These are phyloP conservation scores for Perilla frutescens DNA, from an alignment of 257 asterid genomes.

Conservation along the genomic window DNA sequence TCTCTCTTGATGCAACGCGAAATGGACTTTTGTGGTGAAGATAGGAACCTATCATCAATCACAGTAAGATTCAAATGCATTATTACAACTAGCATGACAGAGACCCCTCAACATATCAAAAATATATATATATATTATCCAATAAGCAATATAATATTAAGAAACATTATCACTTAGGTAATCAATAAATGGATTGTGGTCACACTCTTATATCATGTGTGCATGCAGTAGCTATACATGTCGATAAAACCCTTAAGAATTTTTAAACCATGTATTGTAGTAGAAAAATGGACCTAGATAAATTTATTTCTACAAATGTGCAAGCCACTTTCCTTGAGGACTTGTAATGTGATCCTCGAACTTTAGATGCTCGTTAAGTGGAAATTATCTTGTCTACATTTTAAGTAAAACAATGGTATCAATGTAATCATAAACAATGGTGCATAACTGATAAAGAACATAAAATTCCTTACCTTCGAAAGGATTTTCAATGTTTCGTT, in stretches of 20 bases:
- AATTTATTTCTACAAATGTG: too few relatives aligned
- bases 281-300: not conserved
- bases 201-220: not conserved
- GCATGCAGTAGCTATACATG: slow-evolving; percentile 15
- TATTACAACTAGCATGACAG: slow-evolving; percentile 43
- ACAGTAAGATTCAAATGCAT: slow-evolving; percentile 48
- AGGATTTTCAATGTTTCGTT: slow-evolving; percentile 21
- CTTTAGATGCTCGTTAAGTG: slow-evolving; percentile 2
- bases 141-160: slow-evolving; percentile 35
- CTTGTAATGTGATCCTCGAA: not conserved
- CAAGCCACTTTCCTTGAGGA: not conserved
- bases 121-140: slow-evolving; percentile 4
- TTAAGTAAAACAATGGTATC: not conserved
- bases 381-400: not conserved
- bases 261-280: not conserved
- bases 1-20: slow-evolving; percentile 37
- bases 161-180: slow-evolving; percentile 33
- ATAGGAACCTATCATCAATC: slow-evolving; percentile 36
- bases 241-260: not conserved
- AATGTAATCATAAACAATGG: too few relatives aligned
- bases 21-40: slow-evolving; percentile 43
- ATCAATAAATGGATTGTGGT: not conserved
- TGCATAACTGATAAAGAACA: not conserved
- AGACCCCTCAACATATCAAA: slow-evolving; percentile 38
- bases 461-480: slow-evolving; percentile 37